Percentiles rank a stretch among this genome's conserved stretches.
Evolutionary conservation across 2,329 filamentous ascomycete genomes (phyloP).

Genomic region (Fusarium azukiicola): DNA sequence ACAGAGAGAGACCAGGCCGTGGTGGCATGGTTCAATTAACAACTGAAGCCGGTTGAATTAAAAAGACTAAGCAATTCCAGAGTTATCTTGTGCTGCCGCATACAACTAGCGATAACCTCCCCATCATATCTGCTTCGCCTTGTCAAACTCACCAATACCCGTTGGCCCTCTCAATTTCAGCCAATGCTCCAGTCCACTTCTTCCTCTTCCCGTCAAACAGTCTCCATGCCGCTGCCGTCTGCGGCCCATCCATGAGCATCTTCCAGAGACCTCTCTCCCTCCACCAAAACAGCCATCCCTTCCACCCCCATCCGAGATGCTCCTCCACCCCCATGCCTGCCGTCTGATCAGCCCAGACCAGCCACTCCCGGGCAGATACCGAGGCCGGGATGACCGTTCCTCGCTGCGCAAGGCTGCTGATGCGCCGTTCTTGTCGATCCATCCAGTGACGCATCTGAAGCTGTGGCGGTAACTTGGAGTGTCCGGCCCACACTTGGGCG

Average conservation of each 20-base stretch:
- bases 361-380: slow-evolving; percentile 49
- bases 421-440: slow-evolving; percentile 22
- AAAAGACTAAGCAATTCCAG: neutral
- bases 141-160: neutral
- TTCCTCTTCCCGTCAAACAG: slow-evolving; percentile 5
- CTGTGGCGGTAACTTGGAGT: slow-evolving; percentile 56
- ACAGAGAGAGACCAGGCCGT: no score
- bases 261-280: slow-evolving; percentile 61
- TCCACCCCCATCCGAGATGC: slow-evolving; percentile 64
- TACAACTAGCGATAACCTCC: neutral
- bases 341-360: slow-evolving; percentile 54
- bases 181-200: slow-evolving; percentile 6
- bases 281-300: slow-evolving; percentile 66
- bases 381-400: slow-evolving; percentile 50
- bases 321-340: slow-evolving; percentile 66
- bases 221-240: slow-evolving; percentile 36
- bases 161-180: slow-evolving; percentile 11
- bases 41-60: neutral
- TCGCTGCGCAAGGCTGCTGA: slow-evolving; percentile 14
- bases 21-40: neutral
- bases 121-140: neutral
- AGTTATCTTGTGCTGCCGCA: neutral
- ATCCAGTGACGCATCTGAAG: slow-evolving; percentile 59
- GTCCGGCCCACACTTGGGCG: slow-evolving; percentile 53
- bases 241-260: slow-evolving; percentile 57